phyloP scores from a whole-genome alignment of 768 basidiomycete genomes.

The Nevesoporus exiguus region DNA sequence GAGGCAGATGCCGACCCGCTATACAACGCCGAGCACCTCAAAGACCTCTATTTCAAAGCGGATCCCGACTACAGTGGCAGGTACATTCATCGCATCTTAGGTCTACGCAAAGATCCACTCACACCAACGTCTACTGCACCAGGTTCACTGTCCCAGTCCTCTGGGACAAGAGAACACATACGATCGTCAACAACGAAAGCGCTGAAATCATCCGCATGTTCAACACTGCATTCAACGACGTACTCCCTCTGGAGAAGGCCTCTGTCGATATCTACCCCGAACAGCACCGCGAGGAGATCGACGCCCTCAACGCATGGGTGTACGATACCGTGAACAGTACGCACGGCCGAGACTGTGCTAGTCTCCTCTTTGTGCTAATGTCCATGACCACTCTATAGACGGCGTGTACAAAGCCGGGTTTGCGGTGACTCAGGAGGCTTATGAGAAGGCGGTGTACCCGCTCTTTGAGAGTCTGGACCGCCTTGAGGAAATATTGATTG shows the following conservation, averaged over 20 bases:
- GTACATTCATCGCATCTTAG: constrained; percentile 32
- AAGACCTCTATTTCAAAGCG: constrained; percentile 80
- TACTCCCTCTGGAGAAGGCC: constrained; percentile 63
- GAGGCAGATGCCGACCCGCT: constrained; percentile 76
- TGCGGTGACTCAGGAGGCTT: constrained; percentile 75
- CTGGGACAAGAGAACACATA: constrained; percentile 86
- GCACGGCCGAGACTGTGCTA: constrained; percentile 22
- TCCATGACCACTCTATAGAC: constrained; percentile 38
- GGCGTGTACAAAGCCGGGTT: constrained; percentile 92
- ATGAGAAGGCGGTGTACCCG: constrained; percentile 68
- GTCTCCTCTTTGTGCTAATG: neutral
- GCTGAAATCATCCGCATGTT: constrained; percentile 94
- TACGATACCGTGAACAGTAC: constrained; percentile 82
- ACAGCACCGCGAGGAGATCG: constrained; percentile 69
- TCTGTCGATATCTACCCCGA: constrained; percentile 77
- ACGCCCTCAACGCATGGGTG: constrained; percentile 81
- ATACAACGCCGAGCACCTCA: constrained; percentile 64
- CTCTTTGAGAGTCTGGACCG: constrained; percentile 80
- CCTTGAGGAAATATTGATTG: constrained; percentile 71
- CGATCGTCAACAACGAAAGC: constrained; percentile 94
- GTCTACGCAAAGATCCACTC: neutral
- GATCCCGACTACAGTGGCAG: constrained; percentile 70
- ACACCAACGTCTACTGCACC: no score
- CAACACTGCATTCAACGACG: constrained; percentile 79
- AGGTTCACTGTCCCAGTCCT: constrained; percentile 87